Evolutionary conservation across 2,329 filamentous ascomycete genomes (phyloP).

Genomic region (Aureobasidium musti): DNA sequence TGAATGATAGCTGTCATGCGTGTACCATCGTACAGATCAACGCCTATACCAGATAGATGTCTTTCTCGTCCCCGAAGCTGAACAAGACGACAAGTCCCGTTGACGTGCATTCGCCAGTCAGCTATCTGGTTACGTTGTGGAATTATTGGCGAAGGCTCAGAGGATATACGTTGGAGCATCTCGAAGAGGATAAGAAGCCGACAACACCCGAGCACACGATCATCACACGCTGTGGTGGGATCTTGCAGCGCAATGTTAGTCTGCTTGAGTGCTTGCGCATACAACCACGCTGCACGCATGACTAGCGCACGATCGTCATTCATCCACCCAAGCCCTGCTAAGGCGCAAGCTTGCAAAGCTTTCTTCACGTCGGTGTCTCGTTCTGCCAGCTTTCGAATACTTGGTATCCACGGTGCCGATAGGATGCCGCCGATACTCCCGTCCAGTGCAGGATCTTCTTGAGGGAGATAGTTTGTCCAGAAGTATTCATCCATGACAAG

Average conservation of each 20-base stretch:
- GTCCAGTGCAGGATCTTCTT: background rate
- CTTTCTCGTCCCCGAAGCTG: background rate
- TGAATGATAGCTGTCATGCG: conserved; percentile 6
- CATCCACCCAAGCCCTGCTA: conserved; percentile 15
- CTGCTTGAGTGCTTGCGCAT: conserved; percentile 12
- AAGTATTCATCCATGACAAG: conserved; percentile 3
- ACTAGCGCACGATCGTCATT: background rate
- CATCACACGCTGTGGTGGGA: background rate
- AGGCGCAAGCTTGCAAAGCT: conserved; percentile 10
- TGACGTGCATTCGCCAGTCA: conserved; percentile 16
- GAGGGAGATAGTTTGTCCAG: conserved; percentile 6
- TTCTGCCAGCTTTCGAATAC: background rate
- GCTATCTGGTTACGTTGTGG: background rate
- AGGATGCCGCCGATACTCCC: conserved; percentile 9
- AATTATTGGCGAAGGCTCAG: background rate
- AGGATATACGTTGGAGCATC: background rate
- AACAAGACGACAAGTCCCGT: conserved; percentile 15
- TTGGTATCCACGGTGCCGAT: conserved; percentile 6
- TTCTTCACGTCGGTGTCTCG: background rate
- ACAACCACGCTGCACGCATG: background rate
- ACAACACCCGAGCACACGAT: conserved; percentile 6
- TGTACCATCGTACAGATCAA: background rate
- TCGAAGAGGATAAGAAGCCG: conserved; percentile 5
- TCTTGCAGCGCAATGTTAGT: background rate
- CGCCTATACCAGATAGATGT: background rate